phyloP scores from a whole-genome alignment of 2,329 filamentous ascomycete genomes.

The Pestalotiopsis fici region DNA sequence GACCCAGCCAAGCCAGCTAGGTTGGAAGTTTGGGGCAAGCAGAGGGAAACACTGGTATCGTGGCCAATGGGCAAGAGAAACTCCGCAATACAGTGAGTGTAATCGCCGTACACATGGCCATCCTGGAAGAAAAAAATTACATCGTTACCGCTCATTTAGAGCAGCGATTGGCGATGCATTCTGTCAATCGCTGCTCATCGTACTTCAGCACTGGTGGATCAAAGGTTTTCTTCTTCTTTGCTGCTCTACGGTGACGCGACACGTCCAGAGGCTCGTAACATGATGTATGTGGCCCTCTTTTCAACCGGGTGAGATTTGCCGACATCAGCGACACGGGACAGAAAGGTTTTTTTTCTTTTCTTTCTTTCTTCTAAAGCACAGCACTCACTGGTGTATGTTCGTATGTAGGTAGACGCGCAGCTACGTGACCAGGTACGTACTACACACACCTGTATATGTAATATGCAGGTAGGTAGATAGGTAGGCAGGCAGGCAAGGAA shows the following conservation, averaged over 20 bases:
- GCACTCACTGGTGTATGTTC: background rate
- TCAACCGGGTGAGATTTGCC: background rate
- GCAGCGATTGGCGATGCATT: conserved; percentile 1
- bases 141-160: background rate
- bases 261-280: background rate
- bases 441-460: background rate
- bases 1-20: background rate
- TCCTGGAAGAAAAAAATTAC: background rate
- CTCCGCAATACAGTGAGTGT: background rate
- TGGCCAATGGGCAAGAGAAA: background rate
- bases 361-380: background rate
- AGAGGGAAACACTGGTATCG: background rate
- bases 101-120: background rate
- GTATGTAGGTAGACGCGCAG: background rate
- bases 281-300: background rate
- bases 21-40: background rate
- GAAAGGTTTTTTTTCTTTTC: background rate
- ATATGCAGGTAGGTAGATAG: background rate
- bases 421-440: background rate
- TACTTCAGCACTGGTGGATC: background rate
- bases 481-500: background rate
- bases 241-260: background rate
- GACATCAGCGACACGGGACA: background rate
- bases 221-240: background rate
- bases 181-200: conserved; percentile 5